phyloP scores from a whole-genome alignment of 2,329 filamentous ascomycete species.

The Monilinia aucupariae region DNA sequence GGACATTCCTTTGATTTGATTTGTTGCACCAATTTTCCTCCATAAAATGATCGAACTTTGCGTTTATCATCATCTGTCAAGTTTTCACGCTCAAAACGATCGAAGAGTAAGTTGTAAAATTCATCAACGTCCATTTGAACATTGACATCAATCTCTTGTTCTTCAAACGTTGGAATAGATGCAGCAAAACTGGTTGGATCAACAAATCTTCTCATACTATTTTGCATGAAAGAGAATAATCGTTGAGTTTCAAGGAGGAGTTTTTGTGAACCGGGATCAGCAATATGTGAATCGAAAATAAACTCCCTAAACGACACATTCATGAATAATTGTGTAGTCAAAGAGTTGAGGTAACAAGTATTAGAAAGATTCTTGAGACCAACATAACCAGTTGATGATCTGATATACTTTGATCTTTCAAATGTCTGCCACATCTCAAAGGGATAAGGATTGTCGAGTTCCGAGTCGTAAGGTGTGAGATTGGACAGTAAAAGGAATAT shows the following conservation, averaged over 20 bases:
- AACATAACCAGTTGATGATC: slow-evolving; percentile 74
- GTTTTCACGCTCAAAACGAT: slow-evolving; percentile 83
- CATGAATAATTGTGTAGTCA: slow-evolving; percentile 94
- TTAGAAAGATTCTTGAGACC: slow-evolving; percentile 90
- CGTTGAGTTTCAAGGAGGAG: slow-evolving; percentile 73
- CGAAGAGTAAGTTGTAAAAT: slow-evolving; percentile 91
- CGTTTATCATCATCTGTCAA: slow-evolving; percentile 61
- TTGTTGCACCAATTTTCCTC: slow-evolving; percentile 87
- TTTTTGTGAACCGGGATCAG: slow-evolving; percentile 54
- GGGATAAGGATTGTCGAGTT: slow-evolving; percentile 45
- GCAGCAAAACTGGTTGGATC: slow-evolving; percentile 68
- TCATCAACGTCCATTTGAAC: slow-evolving; percentile 98
- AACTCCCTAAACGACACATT: slow-evolving; percentile 83
- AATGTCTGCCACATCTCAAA: slow-evolving; percentile 58
- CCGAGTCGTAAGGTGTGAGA: slow-evolving; percentile 46
- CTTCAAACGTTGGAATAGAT: slow-evolving; percentile 77
- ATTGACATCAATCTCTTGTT: slow-evolving; percentile 74
- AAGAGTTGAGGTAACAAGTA: slow-evolving; percentile 94
- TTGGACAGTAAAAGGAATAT: slow-evolving; percentile 48
- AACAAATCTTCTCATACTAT: slow-evolving; percentile 66
- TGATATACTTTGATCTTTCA: slow-evolving; percentile 62
- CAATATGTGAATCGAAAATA: slow-evolving; percentile 59
- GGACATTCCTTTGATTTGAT: slow-evolving; percentile 92
- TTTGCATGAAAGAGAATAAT: slow-evolving; percentile 81
- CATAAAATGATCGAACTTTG: slow-evolving; percentile 76